Conservation (phyloP, 345 rosid species). For the Atalantia buxifolia region DNA sequence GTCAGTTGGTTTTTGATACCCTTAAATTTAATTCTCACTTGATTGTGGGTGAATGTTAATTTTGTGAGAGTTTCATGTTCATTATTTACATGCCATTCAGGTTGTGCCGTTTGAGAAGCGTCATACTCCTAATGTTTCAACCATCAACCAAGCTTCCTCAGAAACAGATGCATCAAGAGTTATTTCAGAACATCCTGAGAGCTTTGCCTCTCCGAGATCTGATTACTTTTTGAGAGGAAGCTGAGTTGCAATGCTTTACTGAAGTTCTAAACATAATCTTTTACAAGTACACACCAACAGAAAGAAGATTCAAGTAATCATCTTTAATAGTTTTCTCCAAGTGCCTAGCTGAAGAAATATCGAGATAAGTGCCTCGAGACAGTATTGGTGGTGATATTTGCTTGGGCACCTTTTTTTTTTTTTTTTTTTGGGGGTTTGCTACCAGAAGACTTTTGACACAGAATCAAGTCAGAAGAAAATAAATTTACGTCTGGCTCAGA, state of each 20-base stretch:
- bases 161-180: conserved; percentile 2
- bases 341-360: conserved; percentile 8
- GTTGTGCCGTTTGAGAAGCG: conserved; percentile 19
- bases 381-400: background rate
- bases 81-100: conserved; percentile 21
- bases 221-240: conserved; percentile 19
- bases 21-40: background rate
- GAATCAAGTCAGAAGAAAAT: background rate
- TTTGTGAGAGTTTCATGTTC: background rate
- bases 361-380: background rate
- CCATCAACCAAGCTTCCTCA: conserved; percentile 6
- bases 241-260: conserved; percentile 6
- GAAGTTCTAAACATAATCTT: background rate
- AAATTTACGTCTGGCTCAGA: background rate
- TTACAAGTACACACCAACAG: background rate
- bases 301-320: background rate
- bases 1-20: background rate
- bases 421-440: background rate
- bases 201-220: conserved; percentile 5
- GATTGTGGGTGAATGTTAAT: background rate
- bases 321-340: background rate
- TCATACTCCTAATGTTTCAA: conserved; percentile 1
- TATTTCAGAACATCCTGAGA: conserved; percentile 17
- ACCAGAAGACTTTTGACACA: background rate
- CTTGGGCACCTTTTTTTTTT: background rate